phyloP scores from a whole-genome alignment of 169 alveolate genomes.

The Eimeria maxima region DNA sequence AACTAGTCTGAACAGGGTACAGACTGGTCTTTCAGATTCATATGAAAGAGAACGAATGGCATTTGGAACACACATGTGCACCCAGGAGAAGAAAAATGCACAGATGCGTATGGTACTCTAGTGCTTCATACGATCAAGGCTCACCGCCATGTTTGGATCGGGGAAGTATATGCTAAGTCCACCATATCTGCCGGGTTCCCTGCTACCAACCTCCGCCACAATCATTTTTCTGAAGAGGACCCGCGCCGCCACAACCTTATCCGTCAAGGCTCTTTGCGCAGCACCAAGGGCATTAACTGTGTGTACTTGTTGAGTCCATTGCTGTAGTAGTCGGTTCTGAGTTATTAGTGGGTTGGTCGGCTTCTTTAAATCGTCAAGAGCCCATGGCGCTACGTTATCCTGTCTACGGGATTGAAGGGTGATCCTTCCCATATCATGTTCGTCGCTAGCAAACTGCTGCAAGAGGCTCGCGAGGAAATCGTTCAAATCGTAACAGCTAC shows the following conservation, averaged over 20 bases:
- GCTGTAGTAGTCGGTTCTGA: background rate
- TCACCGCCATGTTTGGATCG: slow-evolving; percentile 83
- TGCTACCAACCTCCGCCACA: slow-evolving; percentile 76
- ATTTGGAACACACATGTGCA: background rate
- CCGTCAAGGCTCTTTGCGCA: slow-evolving; percentile 78
- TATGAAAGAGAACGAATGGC: background rate
- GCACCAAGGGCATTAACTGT: slow-evolving; percentile 20
- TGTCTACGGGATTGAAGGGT: background rate
- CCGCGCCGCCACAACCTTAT: slow-evolving; percentile 68
- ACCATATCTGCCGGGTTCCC: slow-evolving; percentile 79
- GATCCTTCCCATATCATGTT: slow-evolving; percentile 29
- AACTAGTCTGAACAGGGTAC: background rate
- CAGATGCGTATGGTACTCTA: background rate
- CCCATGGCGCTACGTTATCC: background rate
- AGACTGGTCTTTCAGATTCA: background rate
- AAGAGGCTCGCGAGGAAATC: slow-evolving; percentile 86
- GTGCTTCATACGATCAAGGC: background rate
- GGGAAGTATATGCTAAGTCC: slow-evolving; percentile 87
- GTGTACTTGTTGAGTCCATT: background rate
- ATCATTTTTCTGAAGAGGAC: slow-evolving; percentile 61
- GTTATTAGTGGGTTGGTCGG: background rate
- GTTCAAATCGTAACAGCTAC: slow-evolving; percentile 87
- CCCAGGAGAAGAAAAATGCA: background rate
- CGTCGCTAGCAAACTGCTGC: slow-evolving; percentile 81
- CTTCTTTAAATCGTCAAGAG: background rate